Base-by-base conservation (phyloP, 2,329 filamentous ascomycete species). In the Arthrinium puccinioides region DNA sequence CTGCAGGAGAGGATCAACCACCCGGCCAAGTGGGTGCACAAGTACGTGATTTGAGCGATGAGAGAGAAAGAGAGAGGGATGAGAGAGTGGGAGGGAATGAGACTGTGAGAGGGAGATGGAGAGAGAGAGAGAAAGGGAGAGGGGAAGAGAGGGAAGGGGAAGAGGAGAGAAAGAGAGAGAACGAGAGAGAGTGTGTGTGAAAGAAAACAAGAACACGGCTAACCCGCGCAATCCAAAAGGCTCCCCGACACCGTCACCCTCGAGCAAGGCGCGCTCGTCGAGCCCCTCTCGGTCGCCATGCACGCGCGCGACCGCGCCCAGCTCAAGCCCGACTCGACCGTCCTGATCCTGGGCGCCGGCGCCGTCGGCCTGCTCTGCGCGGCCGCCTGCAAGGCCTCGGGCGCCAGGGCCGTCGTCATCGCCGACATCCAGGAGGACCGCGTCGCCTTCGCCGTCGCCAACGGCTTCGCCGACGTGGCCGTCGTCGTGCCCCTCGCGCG, bases 271-370 rank as follows among this genome's bases (percentile, higher is more conserved):
- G 76, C 76, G n/a, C 55, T 81, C 0, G 60, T 70, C 25, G 76
- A 81, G 52, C 76, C 76, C 4, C 63, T 81, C 9, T 66, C 69
- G 10, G 76, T 81, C 5, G 76, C 75, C 6, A 64, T 79, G 51
- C 76, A 81, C 50, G 74, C 74, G 10, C 57, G 61, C 9, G 56
- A 66, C 39, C 66, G 74, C 26, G 69, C 71, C 2, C 48, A 51
- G 14, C 52, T 72, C 4, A 54, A 61, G 10, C 51, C 57, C 2
- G 59, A 56, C 15, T 53, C 62, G 2, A 65, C 64, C 0, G 62
- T 75, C 1, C 57, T 82, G 7, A 64, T 82, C 2, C 64, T 82
- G 13, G 79, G 78, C 5, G 74, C 76, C 3, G 78, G 77, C 5
- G 70, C 77, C 2, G 70, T 82, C 0, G 78, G 79, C 0, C 59